Evolutionary conservation across 176 grass and related monocot genomes (phyloP).

Genomic region (Rhynchospora pubera): DNA sequence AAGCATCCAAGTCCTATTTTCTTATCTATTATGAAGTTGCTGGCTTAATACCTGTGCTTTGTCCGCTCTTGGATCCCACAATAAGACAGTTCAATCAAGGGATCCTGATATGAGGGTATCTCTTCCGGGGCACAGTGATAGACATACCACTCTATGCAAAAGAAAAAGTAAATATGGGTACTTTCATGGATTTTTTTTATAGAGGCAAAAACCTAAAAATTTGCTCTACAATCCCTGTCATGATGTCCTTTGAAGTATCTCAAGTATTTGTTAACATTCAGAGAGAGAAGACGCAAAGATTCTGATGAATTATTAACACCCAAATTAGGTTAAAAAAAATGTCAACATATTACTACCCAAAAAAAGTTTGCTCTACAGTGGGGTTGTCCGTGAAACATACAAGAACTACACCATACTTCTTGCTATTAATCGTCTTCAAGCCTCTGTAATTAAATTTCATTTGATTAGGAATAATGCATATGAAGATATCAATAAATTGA

Average conservation of each 20-base stretch:
- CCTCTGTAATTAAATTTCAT: conserved; percentile 37
- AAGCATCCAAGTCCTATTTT: neutral
- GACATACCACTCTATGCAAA: conserved; percentile 66
- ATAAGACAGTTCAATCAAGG: conserved; percentile 82
- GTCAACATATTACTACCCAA: conserved; percentile 67
- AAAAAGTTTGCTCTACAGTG: conserved; percentile 42
- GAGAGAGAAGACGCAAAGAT: conserved; percentile 79
- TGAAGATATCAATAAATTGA: conserved; percentile 10
- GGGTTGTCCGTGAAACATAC: conserved; percentile 93
- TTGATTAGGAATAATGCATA: conserved; percentile 14
- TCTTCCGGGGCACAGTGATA: conserved; percentile 76
- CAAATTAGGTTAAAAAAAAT: conserved; percentile 23
- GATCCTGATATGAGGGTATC: conserved; percentile 81
- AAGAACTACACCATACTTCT: conserved; percentile 95
- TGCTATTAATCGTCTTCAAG: conserved; percentile 99
- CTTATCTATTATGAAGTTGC: conserved; percentile 7
- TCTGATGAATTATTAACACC: conserved; percentile 37
- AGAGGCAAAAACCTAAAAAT: neutral
- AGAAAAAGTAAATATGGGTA: conserved; percentile 21
- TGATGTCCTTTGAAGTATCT: conserved; percentile 99
- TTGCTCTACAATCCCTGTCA: conserved; percentile 48
- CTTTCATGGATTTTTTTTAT: conserved; percentile 15
- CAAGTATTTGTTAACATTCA: conserved; percentile 89
- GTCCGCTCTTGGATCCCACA: conserved; percentile 84
- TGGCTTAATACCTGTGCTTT: conserved; percentile 69